Conservation (phyloP, 192 early-diverging fungal genomes). For the Podila minutissima region DNA sequence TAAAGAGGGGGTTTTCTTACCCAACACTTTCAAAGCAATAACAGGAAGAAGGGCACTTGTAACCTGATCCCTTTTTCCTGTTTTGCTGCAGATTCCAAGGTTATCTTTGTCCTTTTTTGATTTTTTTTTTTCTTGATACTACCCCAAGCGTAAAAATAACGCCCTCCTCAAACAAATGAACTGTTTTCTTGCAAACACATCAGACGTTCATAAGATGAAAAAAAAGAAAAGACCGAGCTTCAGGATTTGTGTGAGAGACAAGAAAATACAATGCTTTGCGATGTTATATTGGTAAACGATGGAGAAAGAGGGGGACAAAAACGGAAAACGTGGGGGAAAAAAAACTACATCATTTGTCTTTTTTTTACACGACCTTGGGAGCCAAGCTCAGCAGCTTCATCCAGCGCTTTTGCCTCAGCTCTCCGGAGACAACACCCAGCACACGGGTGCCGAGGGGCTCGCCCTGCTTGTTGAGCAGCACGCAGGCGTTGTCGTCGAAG, state of each 20-base stretch:
- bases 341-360: background rate
- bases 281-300: too few species aligned
- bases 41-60: too few species aligned
- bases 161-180: background rate
- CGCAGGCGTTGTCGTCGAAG: slow-evolving; percentile 98
- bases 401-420: slow-evolving; percentile 94
- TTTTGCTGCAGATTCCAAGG: background rate
- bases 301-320: too few species aligned
- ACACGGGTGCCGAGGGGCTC: slow-evolving; percentile 96
- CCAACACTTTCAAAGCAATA: background rate
- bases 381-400: slow-evolving; percentile 95
- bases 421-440: slow-evolving; percentile 88
- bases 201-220: too few species aligned
- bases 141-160: too few species aligned
- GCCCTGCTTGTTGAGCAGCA: slow-evolving; percentile 93
- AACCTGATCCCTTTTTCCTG: background rate
- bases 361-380: slow-evolving; percentile 85
- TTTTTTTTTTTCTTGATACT: background rate
- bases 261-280: too few species aligned
- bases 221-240: too few species aligned
- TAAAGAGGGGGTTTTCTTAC: slow-evolving; percentile 30
- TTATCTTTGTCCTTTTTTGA: background rate
- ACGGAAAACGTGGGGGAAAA: too few species aligned
- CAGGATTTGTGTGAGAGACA: too few species aligned
- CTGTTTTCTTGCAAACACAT: background rate